Conservation (phyloP, 1,139 yeast genomes). For the Yamadazyma kanchanaburiensis region DNA sequence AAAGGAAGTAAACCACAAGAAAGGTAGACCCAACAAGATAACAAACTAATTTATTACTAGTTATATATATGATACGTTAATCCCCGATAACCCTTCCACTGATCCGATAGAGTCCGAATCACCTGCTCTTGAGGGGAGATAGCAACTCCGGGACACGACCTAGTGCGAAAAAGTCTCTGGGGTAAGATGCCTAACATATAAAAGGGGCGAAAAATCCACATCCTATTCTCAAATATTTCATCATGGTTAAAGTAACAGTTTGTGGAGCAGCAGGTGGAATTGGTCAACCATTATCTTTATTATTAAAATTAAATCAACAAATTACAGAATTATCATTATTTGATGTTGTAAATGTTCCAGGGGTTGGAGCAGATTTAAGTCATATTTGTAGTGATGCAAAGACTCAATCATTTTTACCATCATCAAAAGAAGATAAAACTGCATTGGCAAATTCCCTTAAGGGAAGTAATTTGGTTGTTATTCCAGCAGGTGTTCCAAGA, state of each 20-base stretch:
- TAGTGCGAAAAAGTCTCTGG: background rate
- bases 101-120: too few species aligned
- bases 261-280: slow-evolving; percentile 98
- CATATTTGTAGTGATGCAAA: slow-evolving; percentile 89
- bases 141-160: too few species aligned
- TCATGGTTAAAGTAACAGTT: slow-evolving; percentile 74
- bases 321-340: slow-evolving; percentile 83
- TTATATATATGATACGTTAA: too few species aligned
- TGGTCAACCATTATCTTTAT: slow-evolving; percentile 94
- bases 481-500: slow-evolving; percentile 99
- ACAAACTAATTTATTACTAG: too few species aligned
- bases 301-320: slow-evolving; percentile 82
- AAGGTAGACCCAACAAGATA: too few species aligned
- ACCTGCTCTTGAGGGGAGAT: too few species aligned
- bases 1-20: too few species aligned
- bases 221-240: background rate
- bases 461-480: slow-evolving; percentile 83
- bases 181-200: background rate
- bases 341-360: slow-evolving; percentile 93
- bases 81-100: too few species aligned
- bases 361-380: slow-evolving; percentile 94
- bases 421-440: slow-evolving; percentile 59
- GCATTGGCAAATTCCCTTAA: slow-evolving; percentile 76
- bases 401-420: slow-evolving; percentile 79
- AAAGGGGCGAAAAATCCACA: background rate